A percentile compares a stretch with the other conserved stretches of the same genome.
Conservation (phyloP, 2,329 filamentous ascomycete genomes). For the Fusarium equiseti region DNA sequence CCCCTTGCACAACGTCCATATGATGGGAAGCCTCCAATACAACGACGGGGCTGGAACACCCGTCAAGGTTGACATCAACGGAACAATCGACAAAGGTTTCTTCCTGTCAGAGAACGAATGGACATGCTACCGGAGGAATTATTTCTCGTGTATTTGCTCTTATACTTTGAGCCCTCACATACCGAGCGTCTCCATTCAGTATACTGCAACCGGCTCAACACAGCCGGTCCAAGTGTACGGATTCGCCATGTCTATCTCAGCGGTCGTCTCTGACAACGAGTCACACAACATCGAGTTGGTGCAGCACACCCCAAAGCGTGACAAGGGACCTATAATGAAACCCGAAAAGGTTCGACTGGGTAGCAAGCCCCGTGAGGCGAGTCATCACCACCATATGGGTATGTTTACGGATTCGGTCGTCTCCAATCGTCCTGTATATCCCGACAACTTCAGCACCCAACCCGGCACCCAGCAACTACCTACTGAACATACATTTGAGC, state of each 20-base stretch:
- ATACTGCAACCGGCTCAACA: constrained; percentile 63
- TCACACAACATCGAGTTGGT: constrained; percentile 85
- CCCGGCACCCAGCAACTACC: constrained; percentile 55
- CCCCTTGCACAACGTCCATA: constrained; percentile 63
- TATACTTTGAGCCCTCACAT: constrained; percentile 75
- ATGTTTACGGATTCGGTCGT: constrained; percentile 58
- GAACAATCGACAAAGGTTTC: constrained; percentile 90
- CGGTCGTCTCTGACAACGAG: constrained; percentile 80
- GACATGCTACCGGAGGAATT: constrained; percentile 94
- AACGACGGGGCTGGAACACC: constrained; percentile 60
- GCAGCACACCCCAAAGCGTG: constrained; percentile 91
- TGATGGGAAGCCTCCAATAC: constrained; percentile 72
- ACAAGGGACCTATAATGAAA: constrained; percentile 84
- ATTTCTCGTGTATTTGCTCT: constrained; percentile 87
- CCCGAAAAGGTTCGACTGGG: constrained; percentile 77
- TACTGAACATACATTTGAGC: constrained; percentile 78
- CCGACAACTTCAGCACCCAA: constrained; percentile 55
- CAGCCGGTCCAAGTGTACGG: constrained; percentile 75
- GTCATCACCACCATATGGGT: constrained; percentile 59
- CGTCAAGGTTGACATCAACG: constrained; percentile 79
- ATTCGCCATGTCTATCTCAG: constrained; percentile 87
- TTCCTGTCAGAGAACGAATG: constrained; percentile 84
- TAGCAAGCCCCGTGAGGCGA: constrained; percentile 72
- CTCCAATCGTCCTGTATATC: constrained; percentile 52
- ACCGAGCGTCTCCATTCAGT: constrained; percentile 60